These are phyloP conservation scores for Lactifluus volemus DNA, from an alignment of 768 basidiomycete species.

Conservation along the genomic window DNA sequence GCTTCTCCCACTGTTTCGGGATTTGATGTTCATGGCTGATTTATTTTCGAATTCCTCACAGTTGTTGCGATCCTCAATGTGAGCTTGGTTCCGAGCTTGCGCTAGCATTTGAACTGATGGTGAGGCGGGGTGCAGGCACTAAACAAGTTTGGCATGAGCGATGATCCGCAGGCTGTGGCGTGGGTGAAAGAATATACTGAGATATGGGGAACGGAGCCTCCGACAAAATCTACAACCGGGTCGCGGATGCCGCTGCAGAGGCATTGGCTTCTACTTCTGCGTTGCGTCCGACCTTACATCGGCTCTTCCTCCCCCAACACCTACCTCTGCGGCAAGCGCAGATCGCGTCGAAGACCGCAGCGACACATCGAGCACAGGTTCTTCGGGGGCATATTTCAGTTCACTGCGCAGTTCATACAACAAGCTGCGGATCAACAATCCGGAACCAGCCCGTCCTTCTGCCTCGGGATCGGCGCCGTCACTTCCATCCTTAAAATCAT, in stretches of 20 bases:
- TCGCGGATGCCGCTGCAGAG: background rate
- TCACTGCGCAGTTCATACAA: conserved; percentile 13
- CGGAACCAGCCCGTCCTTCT: background rate
- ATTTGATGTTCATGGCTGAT: conserved; percentile 28
- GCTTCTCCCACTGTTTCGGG: conserved; percentile 19
- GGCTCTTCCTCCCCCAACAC: background rate
- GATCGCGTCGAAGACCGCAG: conserved; percentile 13
- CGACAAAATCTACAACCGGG: conserved; percentile 8
- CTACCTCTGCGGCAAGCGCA: background rate
- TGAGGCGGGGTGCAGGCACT: conserved; percentile 38
- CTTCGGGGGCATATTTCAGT: conserved; percentile 5
- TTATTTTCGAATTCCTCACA: conserved; percentile 37
- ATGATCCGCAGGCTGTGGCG: conserved; percentile 44
- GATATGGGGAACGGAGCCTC: conserved; percentile 52
- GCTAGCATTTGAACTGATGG: background rate
- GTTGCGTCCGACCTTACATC: background rate
- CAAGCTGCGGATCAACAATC: conserved; percentile 3
- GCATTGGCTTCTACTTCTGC: background rate
- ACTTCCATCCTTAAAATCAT: conserved; percentile 66
- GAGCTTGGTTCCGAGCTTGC: conserved; percentile 26
- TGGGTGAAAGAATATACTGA: conserved; percentile 62
- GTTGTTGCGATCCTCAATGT: conserved; percentile 61
- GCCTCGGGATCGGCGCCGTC: conserved; percentile 28
- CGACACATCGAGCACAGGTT: conserved; percentile 4
- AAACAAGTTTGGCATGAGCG: conserved; percentile 53